Conservation (phyloP, 139 green algal species). For the Chlamydomonas eustigma region DNA sequence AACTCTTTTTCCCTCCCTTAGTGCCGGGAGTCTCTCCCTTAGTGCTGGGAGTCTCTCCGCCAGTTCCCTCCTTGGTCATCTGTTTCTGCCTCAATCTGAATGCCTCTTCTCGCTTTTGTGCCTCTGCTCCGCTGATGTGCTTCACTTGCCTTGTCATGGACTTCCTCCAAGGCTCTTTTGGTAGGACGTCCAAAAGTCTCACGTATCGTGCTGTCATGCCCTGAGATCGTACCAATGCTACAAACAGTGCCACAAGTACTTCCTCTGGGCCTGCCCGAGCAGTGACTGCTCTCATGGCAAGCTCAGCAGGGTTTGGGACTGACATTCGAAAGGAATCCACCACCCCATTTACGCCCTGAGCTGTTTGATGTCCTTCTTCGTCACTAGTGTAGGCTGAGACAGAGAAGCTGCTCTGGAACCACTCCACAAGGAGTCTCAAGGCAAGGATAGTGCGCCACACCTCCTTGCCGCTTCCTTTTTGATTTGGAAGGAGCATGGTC, state of each 20-base stretch:
- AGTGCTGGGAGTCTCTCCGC: too few species aligned
- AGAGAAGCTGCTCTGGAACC: slow-evolving; percentile 1
- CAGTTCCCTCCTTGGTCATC: too few species aligned
- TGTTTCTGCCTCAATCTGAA: not conserved
- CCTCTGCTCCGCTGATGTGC: not conserved
- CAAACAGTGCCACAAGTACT: slow-evolving; percentile 64
- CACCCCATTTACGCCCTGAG: too few species aligned
- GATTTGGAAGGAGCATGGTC: not conserved
- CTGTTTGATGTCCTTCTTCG: too few species aligned
- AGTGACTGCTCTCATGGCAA: not conserved
- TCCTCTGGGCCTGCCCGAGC: slow-evolving; percentile 29
- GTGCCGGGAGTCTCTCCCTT: too few species aligned
- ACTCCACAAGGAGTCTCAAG: not conserved
- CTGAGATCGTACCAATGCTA: slow-evolving; percentile 59
- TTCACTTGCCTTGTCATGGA: not conserved
- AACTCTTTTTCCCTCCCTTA: too few species aligned
- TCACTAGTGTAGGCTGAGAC: not conserved
- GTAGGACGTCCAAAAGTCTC: slow-evolving; percentile 31
- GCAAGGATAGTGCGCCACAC: not conserved
- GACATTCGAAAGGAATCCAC: not conserved
- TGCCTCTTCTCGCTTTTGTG: not conserved
- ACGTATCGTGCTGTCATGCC: slow-evolving; percentile 52
- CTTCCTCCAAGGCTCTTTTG: slow-evolving; percentile 7
- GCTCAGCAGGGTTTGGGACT: not conserved
- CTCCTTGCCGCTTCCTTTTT: not conserved